phyloP scores from a whole-genome alignment of 306 rosid species.

The Medicago arabica region DNA sequence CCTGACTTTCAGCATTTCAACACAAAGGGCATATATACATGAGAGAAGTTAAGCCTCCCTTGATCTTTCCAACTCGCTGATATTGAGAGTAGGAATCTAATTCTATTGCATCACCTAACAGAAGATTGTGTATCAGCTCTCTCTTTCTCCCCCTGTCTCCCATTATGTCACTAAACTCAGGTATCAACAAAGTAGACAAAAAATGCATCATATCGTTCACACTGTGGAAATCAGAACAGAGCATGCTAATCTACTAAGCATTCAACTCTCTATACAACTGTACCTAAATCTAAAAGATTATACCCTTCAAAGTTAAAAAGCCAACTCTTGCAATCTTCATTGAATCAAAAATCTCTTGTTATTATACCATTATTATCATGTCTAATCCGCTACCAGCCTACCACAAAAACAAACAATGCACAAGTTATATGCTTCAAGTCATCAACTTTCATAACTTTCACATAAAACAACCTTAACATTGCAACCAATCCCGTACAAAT shows the following conservation, averaged over 20 bases:
- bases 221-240: background rate
- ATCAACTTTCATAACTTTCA: background rate
- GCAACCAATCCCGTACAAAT: slow-evolving; percentile 2
- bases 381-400: background rate
- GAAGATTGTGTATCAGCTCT: background rate
- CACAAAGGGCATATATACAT: background rate
- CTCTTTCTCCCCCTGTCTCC: background rate
- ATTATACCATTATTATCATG: background rate
- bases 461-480: slow-evolving; percentile 1
- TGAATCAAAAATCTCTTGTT: background rate
- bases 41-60: background rate
- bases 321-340: background rate
- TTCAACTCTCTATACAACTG: slow-evolving; percentile 22
- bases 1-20: slow-evolving; percentile 24
- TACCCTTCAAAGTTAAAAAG: background rate
- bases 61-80: background rate
- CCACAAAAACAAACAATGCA: slow-evolving; percentile 4
- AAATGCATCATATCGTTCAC: background rate
- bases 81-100: slow-evolving; percentile 11
- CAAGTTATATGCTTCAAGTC: slow-evolving; percentile 3
- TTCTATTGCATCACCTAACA: slow-evolving; percentile 2
- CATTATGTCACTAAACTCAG: background rate
- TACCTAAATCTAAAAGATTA: background rate
- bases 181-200: background rate
- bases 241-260: background rate